Conservation (phyloP, 2,329 filamentous ascomycete species). For the Thyridium curvatum region DNA sequence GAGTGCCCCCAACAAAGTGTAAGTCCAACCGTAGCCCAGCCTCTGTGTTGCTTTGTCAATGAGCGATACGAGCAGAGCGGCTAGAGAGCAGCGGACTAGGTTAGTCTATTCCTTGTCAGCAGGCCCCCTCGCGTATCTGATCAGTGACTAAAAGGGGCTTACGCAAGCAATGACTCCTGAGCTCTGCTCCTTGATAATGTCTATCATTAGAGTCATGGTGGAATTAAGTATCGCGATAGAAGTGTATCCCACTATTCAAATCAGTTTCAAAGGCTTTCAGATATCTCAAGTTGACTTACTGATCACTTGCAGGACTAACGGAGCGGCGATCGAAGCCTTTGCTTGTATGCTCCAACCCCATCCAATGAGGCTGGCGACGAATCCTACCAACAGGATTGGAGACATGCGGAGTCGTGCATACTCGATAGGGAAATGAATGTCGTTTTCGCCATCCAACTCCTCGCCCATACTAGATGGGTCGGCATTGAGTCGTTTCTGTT, state of each 20-base stretch:
- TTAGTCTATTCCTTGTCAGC: conserved; percentile 14
- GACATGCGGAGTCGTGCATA: conserved; percentile 16
- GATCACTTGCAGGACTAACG: conserved; percentile 16
- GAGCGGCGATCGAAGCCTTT: conserved; percentile 13
- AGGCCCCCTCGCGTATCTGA: background rate
- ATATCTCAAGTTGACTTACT: conserved; percentile 13
- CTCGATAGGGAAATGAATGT: conserved; percentile 17
- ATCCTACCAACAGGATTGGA: conserved; percentile 14
- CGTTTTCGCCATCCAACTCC: background rate
- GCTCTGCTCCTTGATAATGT: conserved; percentile 19
- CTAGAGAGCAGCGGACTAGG: conserved; percentile 19
- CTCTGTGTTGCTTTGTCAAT: conserved; percentile 16
- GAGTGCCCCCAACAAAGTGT: no score
- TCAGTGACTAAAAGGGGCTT: background rate
- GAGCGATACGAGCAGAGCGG: conserved; percentile 17
- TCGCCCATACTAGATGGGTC: background rate
- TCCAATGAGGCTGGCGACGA: conserved; percentile 14
- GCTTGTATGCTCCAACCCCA: conserved; percentile 21
- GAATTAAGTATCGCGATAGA: conserved; percentile 22
- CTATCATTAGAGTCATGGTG: conserved; percentile 23
- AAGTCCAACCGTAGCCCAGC: conserved; percentile 1
- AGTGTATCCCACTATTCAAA: conserved; percentile 17
- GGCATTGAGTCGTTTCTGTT: conserved; percentile 3
- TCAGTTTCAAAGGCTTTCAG: no score
- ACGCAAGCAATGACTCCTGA: conserved; percentile 21